Evolutionary conservation across 2,329 filamentous ascomycete genomes (phyloP).

Genomic region (Fusarium kyushuense): DNA sequence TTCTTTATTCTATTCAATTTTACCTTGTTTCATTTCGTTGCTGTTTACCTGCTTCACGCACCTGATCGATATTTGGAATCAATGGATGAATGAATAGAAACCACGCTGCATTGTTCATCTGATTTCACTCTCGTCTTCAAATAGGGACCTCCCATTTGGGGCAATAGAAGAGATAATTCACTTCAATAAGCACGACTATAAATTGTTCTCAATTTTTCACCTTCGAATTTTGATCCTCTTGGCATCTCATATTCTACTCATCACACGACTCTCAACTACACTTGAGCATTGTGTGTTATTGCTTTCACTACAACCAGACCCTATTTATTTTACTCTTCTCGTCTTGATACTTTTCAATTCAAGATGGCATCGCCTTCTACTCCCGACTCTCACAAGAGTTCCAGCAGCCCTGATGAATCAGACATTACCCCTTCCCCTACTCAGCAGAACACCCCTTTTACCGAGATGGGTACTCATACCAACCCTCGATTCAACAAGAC

Average conservation of each 20-base stretch:
- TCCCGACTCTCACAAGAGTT: slow-evolving; percentile 21
- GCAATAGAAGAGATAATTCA: slow-evolving; percentile 24
- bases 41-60: slow-evolving; percentile 9
- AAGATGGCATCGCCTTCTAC: slow-evolving; percentile 19
- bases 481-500: slow-evolving; percentile 3
- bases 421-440: slow-evolving; percentile 17
- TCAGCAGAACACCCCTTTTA: slow-evolving; percentile 30
- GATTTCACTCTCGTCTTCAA: neutral
- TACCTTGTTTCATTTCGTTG: slow-evolving; percentile 1
- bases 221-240: slow-evolving; percentile 33
- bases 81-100: slow-evolving; percentile 27
- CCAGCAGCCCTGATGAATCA: slow-evolving; percentile 24
- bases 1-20: neutral
- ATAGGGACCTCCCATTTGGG: slow-evolving; percentile 5
- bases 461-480: slow-evolving; percentile 19
- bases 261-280: neutral
- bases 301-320: neutral
- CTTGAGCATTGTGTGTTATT: slow-evolving; percentile 2
- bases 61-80: slow-evolving; percentile 11
- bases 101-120: slow-evolving; percentile 20
- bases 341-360: slow-evolving; percentile 6
- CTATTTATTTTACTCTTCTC: neutral
- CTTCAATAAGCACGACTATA: slow-evolving; percentile 14
- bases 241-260: neutral
- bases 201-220: slow-evolving; percentile 15